Evolutionary conservation across 192 early-diverging fungal genomes (phyloP).

Genomic region (Funneliformis geosporum): DNA sequence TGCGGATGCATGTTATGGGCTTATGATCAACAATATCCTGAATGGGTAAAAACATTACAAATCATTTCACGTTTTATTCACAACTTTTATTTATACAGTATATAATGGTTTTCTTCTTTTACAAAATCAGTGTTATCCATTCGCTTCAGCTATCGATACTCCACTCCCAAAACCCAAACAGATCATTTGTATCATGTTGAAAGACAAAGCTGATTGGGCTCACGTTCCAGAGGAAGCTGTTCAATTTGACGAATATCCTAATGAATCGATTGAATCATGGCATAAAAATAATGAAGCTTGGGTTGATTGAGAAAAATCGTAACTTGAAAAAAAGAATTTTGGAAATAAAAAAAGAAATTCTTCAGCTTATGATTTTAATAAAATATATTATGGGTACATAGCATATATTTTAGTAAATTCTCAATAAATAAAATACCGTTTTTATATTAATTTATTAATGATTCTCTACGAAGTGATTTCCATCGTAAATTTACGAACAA

Average conservation of each 20-base stretch:
- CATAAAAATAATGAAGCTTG: conserved; percentile 49
- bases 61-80: conserved; percentile 33
- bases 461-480: conserved; percentile 92
- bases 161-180: conserved; percentile 47
- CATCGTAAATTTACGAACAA: conserved; percentile 96
- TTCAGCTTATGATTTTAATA: no score
- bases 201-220: conserved; percentile 50
- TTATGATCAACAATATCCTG: conserved; percentile 29
- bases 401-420: no score
- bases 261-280: conserved; percentile 57
- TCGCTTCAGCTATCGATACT: conserved; percentile 61
- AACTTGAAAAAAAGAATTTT: neutral
- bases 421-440: no score
- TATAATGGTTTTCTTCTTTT: conserved; percentile 32
- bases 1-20: conserved; percentile 60
- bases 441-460: conserved; percentile 98
- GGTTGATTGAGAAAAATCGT: conserved; percentile 17
- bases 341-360: no score
- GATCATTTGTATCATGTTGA: conserved; percentile 47
- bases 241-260: conserved; percentile 55
- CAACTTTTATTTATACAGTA: conserved; percentile 38
- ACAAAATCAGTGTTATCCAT: conserved; percentile 41
- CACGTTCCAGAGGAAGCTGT: conserved; percentile 36
- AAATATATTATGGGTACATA: no score
- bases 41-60: conserved; percentile 34